phyloP scores from a whole-genome alignment of 208 protist species.

The Strigomonas culicis region DNA sequence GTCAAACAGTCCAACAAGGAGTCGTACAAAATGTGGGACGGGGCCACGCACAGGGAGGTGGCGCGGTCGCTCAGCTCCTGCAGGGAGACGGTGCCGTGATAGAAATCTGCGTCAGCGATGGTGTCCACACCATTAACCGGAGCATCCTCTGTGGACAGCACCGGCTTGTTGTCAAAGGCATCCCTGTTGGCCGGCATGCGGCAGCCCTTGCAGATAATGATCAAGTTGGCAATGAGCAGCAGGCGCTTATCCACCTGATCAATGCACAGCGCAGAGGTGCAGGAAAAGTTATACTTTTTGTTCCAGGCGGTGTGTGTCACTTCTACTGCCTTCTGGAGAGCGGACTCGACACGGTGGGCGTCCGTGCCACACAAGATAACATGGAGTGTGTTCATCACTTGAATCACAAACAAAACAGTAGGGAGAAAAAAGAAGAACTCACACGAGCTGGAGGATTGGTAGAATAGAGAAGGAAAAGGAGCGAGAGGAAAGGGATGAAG shows the following conservation, averaged over 20 bases:
- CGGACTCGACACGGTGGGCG: constrained; percentile 41
- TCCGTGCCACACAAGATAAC: constrained; percentile 73
- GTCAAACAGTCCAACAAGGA: constrained; percentile 39
- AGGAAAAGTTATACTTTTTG: constrained; percentile 57
- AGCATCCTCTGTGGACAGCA: constrained; percentile 46
- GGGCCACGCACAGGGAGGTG: constrained; percentile 45
- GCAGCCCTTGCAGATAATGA: constrained; percentile 64
- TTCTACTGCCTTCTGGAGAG: constrained; percentile 46
- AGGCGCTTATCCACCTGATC: constrained; percentile 53
- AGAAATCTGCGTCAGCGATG: constrained; percentile 51
- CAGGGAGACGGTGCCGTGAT: constrained; percentile 47
- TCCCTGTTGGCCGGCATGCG: constrained; percentile 18
- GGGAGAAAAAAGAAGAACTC: not conserved
- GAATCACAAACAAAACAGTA: not conserved
- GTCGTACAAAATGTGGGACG: constrained; percentile 80
- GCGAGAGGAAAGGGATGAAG: not conserved
- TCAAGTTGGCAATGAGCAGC: constrained; percentile 49
- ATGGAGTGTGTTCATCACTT: constrained; percentile 21
- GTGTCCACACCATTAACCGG: constrained; percentile 32
- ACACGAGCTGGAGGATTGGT: not conserved
- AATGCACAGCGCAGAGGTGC: constrained; percentile 41
- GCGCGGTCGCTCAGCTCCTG: constrained; percentile 30
- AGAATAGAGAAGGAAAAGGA: not conserved
- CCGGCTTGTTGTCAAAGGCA: constrained; percentile 46
- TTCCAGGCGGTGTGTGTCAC: constrained; percentile 74